Evolutionary conservation across 1,284 basidiomycete genomes (phyloP), one percentile per base, ranked within the genome.

Genomic region (Papiliotrema laurentii): DNA sequence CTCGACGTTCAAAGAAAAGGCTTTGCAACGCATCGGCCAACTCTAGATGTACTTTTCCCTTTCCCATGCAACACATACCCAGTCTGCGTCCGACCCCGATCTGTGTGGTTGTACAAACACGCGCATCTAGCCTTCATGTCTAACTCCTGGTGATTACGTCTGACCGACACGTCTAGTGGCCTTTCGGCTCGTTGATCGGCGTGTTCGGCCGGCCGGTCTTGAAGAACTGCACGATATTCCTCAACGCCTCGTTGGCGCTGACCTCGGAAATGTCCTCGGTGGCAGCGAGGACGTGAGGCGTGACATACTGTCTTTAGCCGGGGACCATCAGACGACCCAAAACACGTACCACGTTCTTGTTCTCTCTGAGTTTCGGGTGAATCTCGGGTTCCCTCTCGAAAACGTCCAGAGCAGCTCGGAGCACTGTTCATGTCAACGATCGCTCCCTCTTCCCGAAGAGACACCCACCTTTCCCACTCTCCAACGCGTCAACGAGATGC

Each of bases 1-100:
- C 75, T 87, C 90, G 71, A 90, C 87, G 2, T 83, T 96, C 61
- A 87, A 86, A 73, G 89, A 92, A 69, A 79, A 81, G 71, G 79
- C 86, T 64, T 79, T 82, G 57, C 82, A 84, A 69, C 76, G 80
- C 45, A 83, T 84, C 57, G 77, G 76, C 43, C 78, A 80, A 61
- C 72, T 81, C 47, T 81, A 53, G 43, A 51, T 13, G 27, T 9
- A 11, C 27, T 6, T 31, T 31, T 22, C 16, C n/a, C n/a, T n/a
- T n/a, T n/a, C n/a, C n/a, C n/a, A n/a, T n/a, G n/a, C n/a, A n/a
- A n/a, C n/a, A n/a, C n/a, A n/a, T n/a, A n/a, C n/a, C n/a, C n/a
- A n/a, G n/a, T n/a, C n/a, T n/a, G n/a, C n/a, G n/a, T n/a, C n/a
- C n/a, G n/a, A n/a, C n/a, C n/a, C n/a, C n/a, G n/a, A n/a, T n/a